Evolutionary conservation across 2,329 filamentous ascomycete genomes (phyloP), one percentile per base, ranked within the genome.

Genomic region (Pyricularia sp.): DNA sequence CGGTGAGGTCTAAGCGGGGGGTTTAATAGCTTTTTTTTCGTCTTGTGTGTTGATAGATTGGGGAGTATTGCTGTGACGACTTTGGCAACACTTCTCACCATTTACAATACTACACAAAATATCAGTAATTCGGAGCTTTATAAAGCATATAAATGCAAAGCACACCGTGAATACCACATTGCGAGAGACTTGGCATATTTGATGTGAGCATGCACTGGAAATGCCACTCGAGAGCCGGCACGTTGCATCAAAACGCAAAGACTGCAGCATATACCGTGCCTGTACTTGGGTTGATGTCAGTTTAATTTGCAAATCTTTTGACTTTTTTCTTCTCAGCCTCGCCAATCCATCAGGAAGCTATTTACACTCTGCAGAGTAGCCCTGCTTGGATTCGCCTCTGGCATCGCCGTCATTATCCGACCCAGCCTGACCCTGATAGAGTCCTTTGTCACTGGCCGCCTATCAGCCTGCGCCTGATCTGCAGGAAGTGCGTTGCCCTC

Each of bases 311-410:
- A 65, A 36, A n/a, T 26, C 20, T 31, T 6, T 28, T 64, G 28
- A 0, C 11, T 26, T 6, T 33, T 28, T 3, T 9, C 10, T 11
- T 10, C n/a, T 68, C 66, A 68, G 12, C 7, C n/a, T 11, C 76
- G 75, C 78, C 80, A 82, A 69, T 84, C 84, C 88, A 98, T 94
- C 67, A 98, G 80, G 74, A 92, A 97, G 69, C 92, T 92, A 78
- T 98, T 97, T 5, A 98, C 90, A 73, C 92, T 94, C 78, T 97
- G 94, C 55, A 98, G 80, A 0, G 94, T 97, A 26, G 92, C 85
- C 50, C 95, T 84, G 71, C 90, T 94, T 0, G 94, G 94, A 76
- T 96, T 97, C 2, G 90, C 91, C 72, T 91, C 88, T 0, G 93
- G 90, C 76, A 90, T 90, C 0, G 87, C 87, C 5, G 89, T 90